Evolutionary conservation across 306 rosid genomes (phyloP).

Genomic region (Senna siamea): DNA sequence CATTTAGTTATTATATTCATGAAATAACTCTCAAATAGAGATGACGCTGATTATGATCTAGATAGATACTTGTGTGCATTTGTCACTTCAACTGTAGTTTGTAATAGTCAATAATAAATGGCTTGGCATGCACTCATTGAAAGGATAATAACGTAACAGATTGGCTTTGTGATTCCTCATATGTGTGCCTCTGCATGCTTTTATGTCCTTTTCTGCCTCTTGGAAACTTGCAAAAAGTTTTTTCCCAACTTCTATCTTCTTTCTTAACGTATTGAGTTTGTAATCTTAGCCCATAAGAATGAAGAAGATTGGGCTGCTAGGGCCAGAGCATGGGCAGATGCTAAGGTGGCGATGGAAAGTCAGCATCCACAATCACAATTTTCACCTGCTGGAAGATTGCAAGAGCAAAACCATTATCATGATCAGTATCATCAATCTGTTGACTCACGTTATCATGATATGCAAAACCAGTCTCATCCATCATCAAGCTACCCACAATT

Average conservation of each 20-base stretch:
- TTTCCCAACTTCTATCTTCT: constrained; percentile 6
- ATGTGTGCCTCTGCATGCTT: constrained; percentile 26
- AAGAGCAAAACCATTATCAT: constrained; percentile 72
- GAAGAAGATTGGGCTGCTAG: constrained; percentile 98
- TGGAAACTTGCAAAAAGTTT: neutral
- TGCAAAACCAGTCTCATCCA: constrained; percentile 67
- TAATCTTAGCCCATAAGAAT: constrained; percentile 47
- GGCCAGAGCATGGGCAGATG: constrained; percentile 99
- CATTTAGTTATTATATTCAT: constrained; percentile 20
- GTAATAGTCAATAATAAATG: constrained; percentile 6
- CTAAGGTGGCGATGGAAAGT: constrained; percentile 71
- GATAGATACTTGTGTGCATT: constrained; percentile 14
- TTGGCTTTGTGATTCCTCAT: constrained; percentile 24
- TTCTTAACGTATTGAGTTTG: constrained; percentile 13
- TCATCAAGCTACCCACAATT: constrained; percentile 71
- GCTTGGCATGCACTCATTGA: constrained; percentile 24
- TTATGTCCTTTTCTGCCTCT: constrained; percentile 22
- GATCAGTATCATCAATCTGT: constrained; percentile 72
- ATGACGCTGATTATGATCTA: constrained; percentile 27
- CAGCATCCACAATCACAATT: constrained; percentile 74
- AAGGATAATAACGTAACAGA: neutral
- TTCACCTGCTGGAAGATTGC: constrained; percentile 65
- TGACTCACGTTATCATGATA: constrained; percentile 55
- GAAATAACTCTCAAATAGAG: neutral
- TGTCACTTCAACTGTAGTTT: constrained; percentile 22